A percentile compares a stretch with the other conserved stretches of the same genome.
Evolutionary conservation across 2,329 filamentous ascomycete species (phyloP).

Genomic region (Alternaria solani): DNA sequence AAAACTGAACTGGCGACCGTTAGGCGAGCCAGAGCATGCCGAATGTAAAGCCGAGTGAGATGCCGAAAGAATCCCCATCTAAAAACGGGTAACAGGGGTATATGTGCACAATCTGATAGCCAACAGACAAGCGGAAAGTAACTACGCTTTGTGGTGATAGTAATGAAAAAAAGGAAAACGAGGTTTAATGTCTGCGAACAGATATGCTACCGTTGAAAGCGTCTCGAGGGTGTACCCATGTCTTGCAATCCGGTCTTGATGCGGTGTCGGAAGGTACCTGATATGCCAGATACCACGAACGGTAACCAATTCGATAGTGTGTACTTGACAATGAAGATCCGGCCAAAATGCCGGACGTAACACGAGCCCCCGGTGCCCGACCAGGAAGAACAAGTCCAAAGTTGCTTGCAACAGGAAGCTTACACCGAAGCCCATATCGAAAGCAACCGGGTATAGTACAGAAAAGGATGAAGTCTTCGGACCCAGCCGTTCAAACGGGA

Average conservation of each 20-base stretch:
- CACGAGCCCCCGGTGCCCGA: not conserved
- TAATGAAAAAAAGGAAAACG: conserved; percentile 4
- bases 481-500: not conserved
- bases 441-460: conserved; percentile 4
- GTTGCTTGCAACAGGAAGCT: not conserved
- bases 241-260: conserved; percentile 6
- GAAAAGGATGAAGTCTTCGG: not conserved
- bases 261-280: not conserved
- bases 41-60: conserved; percentile 1
- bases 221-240: not conserved
- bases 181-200: not conserved
- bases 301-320: not conserved
- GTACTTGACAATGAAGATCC: not conserved
- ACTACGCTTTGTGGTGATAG: conserved; percentile 5
- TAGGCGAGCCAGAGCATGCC: not conserved
- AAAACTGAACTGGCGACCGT: not conserved
- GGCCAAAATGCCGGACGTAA: not conserved
- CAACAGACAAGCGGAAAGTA: conserved; percentile 19
- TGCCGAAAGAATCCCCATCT: conserved; percentile 11
- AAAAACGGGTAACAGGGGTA: conserved; percentile 28
- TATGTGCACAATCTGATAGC: conserved; percentile 32
- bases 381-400: not conserved
- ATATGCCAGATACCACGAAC: conserved; percentile 4
- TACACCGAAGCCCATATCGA: conserved; percentile 1
- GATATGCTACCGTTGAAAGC: not conserved